phyloP scores from a whole-genome alignment of 2,329 filamentous ascomycete species.

The Hirsutella minnesotensis region DNA sequence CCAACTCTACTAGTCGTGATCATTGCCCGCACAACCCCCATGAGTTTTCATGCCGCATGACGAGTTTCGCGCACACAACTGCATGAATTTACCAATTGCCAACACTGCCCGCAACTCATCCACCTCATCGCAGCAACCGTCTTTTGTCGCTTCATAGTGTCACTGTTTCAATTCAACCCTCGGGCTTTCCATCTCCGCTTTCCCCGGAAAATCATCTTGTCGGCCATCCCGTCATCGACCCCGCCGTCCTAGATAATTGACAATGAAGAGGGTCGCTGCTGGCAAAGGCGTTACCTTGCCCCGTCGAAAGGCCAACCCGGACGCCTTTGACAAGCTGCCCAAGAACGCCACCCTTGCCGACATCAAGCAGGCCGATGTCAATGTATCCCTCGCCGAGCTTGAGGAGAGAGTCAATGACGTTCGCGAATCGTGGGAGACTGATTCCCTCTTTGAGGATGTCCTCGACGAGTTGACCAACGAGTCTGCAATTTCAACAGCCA shows the following conservation, averaged over 20 bases:
- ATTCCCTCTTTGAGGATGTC: constrained; percentile 52
- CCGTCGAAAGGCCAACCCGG: constrained; percentile 20
- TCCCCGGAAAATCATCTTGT: not conserved
- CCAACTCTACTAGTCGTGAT: not conserved
- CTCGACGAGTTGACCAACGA: constrained; percentile 47
- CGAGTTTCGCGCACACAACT: not conserved
- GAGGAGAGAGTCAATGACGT: constrained; percentile 40
- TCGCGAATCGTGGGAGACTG: constrained; percentile 48
- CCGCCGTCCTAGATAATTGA: not conserved
- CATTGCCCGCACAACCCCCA: not conserved
- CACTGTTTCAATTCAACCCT: not conserved
- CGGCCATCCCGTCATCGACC: not conserved
- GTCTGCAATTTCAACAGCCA: constrained; percentile 29
- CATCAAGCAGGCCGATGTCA: constrained; percentile 22
- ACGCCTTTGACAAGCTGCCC: constrained; percentile 22
- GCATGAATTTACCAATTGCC: not conserved
- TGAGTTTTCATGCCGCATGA: not conserved
- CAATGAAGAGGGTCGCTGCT: not conserved
- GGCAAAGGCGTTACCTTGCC: constrained; percentile 20
- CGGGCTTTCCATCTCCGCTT: not conserved
- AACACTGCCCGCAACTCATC: not conserved
- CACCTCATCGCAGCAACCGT: not conserved
- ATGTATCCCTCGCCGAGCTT: constrained; percentile 29
- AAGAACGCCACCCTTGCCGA: constrained; percentile 22
- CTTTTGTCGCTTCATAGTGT: not conserved